Conservation (phyloP, 2,329 filamentous ascomycete species). For the Beauveria caledonica region DNA sequence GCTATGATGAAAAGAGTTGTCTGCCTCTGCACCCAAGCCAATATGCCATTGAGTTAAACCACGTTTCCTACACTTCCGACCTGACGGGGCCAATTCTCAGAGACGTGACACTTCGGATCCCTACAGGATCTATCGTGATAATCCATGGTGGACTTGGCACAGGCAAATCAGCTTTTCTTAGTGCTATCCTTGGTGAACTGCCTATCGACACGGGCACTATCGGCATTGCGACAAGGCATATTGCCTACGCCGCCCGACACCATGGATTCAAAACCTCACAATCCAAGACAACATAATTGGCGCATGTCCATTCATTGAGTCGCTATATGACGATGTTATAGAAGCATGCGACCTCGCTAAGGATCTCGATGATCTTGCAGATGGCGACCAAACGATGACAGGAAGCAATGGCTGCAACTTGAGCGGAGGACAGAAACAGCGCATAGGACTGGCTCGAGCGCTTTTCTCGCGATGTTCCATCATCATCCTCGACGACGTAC, state of each 20-base stretch:
- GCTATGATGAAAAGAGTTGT: background rate
- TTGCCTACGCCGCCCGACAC: constrained; percentile 24
- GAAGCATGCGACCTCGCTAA: constrained; percentile 25
- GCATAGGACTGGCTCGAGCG: constrained; percentile 1
- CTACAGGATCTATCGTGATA: constrained; percentile 21
- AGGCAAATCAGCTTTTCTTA: constrained; percentile 26
- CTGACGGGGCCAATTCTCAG: background rate
- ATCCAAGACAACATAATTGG: constrained; percentile 29
- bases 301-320: constrained; percentile 22
- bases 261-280: constrained; percentile 26
- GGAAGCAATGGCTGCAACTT: constrained; percentile 16
- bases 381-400: constrained; percentile 21
- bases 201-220: constrained; percentile 17
- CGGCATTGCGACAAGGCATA: constrained; percentile 16
- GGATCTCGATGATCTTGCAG: constrained; percentile 20
- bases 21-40: background rate
- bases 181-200: constrained; percentile 24
- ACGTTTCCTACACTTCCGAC: constrained; percentile 1
- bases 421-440: constrained; percentile 2
- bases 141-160: constrained; percentile 24
- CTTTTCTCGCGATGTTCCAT: constrained; percentile 11
- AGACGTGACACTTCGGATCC: background rate
- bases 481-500: constrained; percentile 12
- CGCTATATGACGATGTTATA: constrained; percentile 25
- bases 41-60: background rate